Base-by-base conservation (phyloP, 345 rosid species). In the Corchorus capsularis region DNA sequence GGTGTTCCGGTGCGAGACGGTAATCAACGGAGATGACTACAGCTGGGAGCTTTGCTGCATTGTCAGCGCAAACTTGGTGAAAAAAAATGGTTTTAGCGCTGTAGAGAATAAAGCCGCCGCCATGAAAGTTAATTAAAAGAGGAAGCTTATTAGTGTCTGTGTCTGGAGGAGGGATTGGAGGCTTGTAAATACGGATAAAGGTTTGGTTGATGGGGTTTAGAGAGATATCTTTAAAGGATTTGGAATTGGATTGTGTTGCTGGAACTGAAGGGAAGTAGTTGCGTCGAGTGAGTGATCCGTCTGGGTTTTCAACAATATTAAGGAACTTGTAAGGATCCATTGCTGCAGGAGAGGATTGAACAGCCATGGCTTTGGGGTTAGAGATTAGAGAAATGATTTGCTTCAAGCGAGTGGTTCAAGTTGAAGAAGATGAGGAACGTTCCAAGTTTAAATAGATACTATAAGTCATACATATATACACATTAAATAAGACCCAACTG, bases 1-100 rank as follows among this genome's bases (percentile, higher is more conserved):
- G 92, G 82, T 93, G 89, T 53, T 95, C 99, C 1, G 99, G 99
- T n/a, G 92, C 82, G 3, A 93, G 90, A 63, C 99, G 94, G 76
- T 91, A 95, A 2, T 93, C 91, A 27, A 95, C 91, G 50, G 97
- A 89, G 77, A 93, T 79, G 79, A 95, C 76, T 0, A 95, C 0
- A 71, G 88, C 85, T 2, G 89, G 85, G 72, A 91, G 59, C 19
- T 27, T 46, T 16, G 86, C 80, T 0, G 92, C 86, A 87, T 84
- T 80, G 73, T 50, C 74, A 52, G 41, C 56, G 83, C 95, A 89
- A 0, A 89, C 83, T 34, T 89, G 82, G 43, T 94, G 97, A 62
- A 83, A 91, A 17, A 82, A 75, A 22, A 63, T 46, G 1, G 94
- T 65, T 2, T 86, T 77, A 8, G 87, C 88, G 57, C 90, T 81